These are phyloP conservation scores for Theobroma grandiflorum DNA, from an alignment of 441 rosid species.

Conservation along the genomic window DNA sequence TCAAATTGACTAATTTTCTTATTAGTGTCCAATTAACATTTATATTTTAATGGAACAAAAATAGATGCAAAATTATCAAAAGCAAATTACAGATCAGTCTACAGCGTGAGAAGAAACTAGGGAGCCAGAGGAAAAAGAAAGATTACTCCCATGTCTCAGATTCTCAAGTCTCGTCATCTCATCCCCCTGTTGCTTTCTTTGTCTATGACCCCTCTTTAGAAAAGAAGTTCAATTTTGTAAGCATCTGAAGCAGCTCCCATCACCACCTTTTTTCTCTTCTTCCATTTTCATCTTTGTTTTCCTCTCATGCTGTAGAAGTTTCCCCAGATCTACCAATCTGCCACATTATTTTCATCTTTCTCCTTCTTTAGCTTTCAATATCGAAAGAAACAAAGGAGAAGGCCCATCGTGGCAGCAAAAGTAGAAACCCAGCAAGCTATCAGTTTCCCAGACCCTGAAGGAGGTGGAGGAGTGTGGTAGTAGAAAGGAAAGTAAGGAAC, in stretches of 20 bases:
- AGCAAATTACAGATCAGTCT: conserved; percentile 39
- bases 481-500: conserved; percentile 92
- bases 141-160: conserved; percentile 28
- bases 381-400: conserved; percentile 42
- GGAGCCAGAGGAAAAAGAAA: conserved; percentile 18
- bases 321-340: conserved; percentile 60
- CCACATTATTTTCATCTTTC: conserved; percentile 43
- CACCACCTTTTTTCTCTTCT: neutral
- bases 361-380: conserved; percentile 13
- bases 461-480: conserved; percentile 77
- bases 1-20: conserved; percentile 24
- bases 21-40: conserved; percentile 31
- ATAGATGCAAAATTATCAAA: conserved; percentile 51
- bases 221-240: neutral
- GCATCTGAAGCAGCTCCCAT: neutral
- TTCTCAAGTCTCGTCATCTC: neutral
- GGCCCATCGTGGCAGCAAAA: conserved; percentile 21
- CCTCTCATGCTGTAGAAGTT: conserved; percentile 14
- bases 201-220: neutral
- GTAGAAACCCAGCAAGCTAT: conserved; percentile 19
- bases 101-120: conserved; percentile 18
- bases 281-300: neutral
- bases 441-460: conserved; percentile 40
- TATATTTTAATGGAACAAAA: conserved; percentile 33
- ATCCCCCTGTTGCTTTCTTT: neutral